Percentiles rank a stretch among this genome's conserved stretches.
Evolutionary conservation across 139 green algal species (phyloP).

Genomic region (Asterochloris erici): DNA sequence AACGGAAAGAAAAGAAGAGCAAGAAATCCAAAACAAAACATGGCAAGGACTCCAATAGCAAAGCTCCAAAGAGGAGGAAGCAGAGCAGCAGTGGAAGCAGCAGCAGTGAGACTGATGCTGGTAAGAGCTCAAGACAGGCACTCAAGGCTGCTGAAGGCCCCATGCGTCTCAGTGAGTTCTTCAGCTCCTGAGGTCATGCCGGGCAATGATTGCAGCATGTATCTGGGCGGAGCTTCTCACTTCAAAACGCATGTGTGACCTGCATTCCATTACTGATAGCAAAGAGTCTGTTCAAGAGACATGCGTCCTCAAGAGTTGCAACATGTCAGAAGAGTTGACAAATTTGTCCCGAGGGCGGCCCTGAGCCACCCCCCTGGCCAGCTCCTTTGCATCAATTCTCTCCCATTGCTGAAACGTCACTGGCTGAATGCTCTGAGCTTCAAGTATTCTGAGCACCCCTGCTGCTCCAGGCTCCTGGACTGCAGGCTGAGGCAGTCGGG

Average conservation of each 20-base stretch:
- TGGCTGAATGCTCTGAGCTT: neutral
- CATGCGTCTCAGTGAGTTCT: slow-evolving; percentile 18
- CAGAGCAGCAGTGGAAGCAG: slow-evolving; percentile 15
- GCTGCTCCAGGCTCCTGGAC: neutral
- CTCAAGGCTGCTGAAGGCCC: neutral
- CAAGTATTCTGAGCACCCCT: neutral
- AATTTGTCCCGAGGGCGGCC: slow-evolving; percentile 73
- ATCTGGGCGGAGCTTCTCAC: too few species aligned
- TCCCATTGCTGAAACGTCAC: slow-evolving; percentile 57
- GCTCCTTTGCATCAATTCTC: slow-evolving; percentile 61
- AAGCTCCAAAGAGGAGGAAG: slow-evolving; percentile 22
- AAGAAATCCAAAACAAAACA: neutral
- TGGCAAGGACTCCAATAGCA: slow-evolving; percentile 20
- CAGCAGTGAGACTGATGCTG: neutral
- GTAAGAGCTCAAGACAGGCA: neutral
- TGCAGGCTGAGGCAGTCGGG: neutral
- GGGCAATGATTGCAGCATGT: too few species aligned
- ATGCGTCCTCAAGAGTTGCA: slow-evolving; percentile 15
- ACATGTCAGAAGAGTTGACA: slow-evolving; percentile 49
- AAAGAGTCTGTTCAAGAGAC: too few species aligned
- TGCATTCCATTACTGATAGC: too few species aligned
- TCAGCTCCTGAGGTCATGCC: neutral
- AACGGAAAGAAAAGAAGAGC: slow-evolving; percentile 11
- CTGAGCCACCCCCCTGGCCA: slow-evolving; percentile 28
- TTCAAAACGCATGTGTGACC: too few species aligned